Percentiles rank a stretch among this genome's conserved stretches.
Evolutionary conservation across 257 asterid genomes (phyloP).

Genomic region (Hygrophila difformis): DNA sequence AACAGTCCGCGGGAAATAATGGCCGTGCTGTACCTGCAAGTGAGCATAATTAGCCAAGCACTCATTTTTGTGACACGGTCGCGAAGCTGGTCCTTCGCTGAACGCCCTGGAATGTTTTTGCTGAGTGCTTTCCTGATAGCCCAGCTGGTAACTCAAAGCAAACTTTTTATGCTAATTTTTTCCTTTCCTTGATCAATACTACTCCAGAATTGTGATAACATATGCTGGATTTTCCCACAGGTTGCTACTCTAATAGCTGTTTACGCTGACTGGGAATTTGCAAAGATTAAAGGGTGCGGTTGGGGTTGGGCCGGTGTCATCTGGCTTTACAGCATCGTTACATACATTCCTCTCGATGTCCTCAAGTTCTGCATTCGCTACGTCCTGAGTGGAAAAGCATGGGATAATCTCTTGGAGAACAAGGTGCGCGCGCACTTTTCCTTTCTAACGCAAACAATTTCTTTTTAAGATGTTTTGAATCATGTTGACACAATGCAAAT

Average conservation of each 20-base stretch:
- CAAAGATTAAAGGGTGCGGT: conserved; percentile 84
- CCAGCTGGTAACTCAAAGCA: conserved; percentile 55
- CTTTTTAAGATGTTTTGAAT: too few species aligned
- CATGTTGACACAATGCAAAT: too few species aligned
- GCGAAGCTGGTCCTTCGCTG: conserved; percentile 74
- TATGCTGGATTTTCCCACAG: conserved; percentile 23
- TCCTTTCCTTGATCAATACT: background rate
- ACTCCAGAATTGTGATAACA: background rate
- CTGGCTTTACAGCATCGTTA: conserved; percentile 71
- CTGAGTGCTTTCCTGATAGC: conserved; percentile 62
- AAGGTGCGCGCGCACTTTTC: conserved; percentile 18
- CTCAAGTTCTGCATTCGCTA: conserved; percentile 78
- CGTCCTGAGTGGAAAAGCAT: conserved; percentile 88
- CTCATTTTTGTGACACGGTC: conserved; percentile 92
- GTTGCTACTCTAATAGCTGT: conserved; percentile 90
- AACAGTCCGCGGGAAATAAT: conserved; percentile 55
- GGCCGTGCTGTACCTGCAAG: conserved; percentile 95
- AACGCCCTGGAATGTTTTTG: conserved; percentile 79
- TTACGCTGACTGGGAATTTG: conserved; percentile 82
- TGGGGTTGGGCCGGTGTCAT: conserved; percentile 99
- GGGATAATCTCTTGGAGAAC: conserved; percentile 65
- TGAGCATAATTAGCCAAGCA: conserved; percentile 92
- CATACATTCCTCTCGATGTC: conserved; percentile 72
- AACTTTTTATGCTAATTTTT: background rate
- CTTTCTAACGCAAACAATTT: too few species aligned